A percentile compares a stretch with the other conserved stretches of the same genome.
These are phyloP conservation scores for Chlorella sp. DNA, from an alignment of 139 green algal species.

Conservation along the genomic window DNA sequence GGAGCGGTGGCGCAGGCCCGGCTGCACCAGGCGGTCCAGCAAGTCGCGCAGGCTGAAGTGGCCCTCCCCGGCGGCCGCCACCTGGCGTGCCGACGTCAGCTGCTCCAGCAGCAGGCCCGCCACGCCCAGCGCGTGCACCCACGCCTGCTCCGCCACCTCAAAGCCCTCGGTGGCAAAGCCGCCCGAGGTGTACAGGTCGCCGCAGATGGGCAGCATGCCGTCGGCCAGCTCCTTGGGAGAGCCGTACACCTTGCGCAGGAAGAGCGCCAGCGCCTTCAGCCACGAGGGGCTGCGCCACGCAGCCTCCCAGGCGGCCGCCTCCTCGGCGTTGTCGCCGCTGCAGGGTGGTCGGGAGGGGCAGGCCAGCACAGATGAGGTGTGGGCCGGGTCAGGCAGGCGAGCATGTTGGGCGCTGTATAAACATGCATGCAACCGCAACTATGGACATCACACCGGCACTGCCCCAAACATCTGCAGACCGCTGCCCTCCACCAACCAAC, in stretches of 20 bases:
- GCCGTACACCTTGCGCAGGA: conserved; percentile 51
- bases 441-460: no score
- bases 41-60: conserved; percentile 36
- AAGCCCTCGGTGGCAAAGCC: conserved; percentile 1
- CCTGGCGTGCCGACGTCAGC: conserved; percentile 21
- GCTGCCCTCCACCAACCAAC: no score
- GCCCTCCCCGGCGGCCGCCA: not conserved
- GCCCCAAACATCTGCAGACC: no score
- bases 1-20: conserved; percentile 37
- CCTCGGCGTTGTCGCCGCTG: conserved; percentile 3
- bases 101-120: conserved; percentile 41
- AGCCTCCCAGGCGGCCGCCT: not conserved
- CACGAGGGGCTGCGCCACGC: conserved; percentile 37
- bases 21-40: conserved; percentile 41
- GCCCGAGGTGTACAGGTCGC: not conserved
- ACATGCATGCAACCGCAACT: no score
- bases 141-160: conserved; percentile 16
- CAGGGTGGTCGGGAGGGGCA: not conserved
- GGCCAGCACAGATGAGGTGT: not conserved
- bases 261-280: conserved; percentile 37
- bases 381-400: not conserved
- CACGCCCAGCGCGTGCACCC: conserved; percentile 35
- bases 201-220: conserved; percentile 35
- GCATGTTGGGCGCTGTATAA: not conserved
- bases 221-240: conserved; percentile 50